Conservation (phyloP, 257 asterid genomes). For the Solanum etuberosum region DNA sequence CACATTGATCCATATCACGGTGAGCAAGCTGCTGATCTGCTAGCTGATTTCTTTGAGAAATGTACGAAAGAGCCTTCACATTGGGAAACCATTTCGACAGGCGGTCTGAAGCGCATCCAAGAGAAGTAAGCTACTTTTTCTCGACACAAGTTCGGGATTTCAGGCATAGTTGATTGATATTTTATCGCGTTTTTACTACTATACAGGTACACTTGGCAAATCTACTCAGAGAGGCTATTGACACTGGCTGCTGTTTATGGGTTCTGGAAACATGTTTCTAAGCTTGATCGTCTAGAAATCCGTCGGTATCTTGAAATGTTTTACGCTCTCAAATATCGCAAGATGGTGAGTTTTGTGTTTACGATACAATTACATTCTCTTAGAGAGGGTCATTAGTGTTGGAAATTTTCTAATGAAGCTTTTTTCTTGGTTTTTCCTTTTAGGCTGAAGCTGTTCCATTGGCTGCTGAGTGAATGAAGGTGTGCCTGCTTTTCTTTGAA, state of each 20-base stretch:
- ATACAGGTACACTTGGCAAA: conserved; percentile 83
- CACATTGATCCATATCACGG: conserved; percentile 4
- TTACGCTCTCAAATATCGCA: conserved; percentile 69
- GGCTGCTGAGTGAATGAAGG: conserved; percentile 42
- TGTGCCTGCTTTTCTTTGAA: not conserved
- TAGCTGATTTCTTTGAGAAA: conserved; percentile 5
- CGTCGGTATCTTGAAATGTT: conserved; percentile 92
- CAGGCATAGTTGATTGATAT: not conserved
- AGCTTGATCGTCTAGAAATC: conserved; percentile 76
- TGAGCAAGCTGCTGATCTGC: conserved; percentile 3
- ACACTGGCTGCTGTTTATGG: conserved; percentile 93
- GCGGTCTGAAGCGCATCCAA: conserved; percentile 75
- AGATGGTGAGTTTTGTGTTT: conserved; percentile 43
- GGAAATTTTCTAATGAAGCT: not conserved
- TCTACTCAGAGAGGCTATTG: conserved; percentile 70
- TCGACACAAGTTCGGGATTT: not conserved
- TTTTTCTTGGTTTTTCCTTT: not conserved
- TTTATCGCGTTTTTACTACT: not conserved
- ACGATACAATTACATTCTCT: not conserved
- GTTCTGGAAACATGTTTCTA: conserved; percentile 81
- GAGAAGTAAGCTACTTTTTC: conserved; percentile 57
- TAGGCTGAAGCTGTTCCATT: conserved; percentile 86
- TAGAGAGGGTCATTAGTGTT: not conserved
- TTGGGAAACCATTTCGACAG: conserved; percentile 61
- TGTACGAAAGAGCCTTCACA: conserved; percentile 11